Conservation (phyloP, 176 grass and related monocot species). For the Oryza australiensis region DNA sequence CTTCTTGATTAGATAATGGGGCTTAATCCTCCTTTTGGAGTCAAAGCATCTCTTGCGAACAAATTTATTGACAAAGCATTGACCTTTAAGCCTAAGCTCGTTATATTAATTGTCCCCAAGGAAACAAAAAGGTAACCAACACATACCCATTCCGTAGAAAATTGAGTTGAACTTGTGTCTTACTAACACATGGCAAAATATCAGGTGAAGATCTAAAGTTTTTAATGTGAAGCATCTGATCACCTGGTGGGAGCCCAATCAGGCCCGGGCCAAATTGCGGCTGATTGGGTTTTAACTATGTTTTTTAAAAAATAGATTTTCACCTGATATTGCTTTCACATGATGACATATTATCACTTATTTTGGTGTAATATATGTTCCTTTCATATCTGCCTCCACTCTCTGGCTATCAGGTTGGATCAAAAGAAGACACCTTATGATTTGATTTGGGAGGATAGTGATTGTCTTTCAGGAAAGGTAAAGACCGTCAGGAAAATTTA, state of each 20-base stretch:
- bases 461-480: constrained; percentile 85
- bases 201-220: too few relatives aligned
- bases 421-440: constrained; percentile 67
- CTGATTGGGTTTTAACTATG: too few relatives aligned
- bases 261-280: too few relatives aligned
- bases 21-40: constrained; percentile 96
- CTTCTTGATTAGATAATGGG: constrained; percentile 83
- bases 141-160: neutral
- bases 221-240: too few relatives aligned
- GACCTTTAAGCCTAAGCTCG: constrained; percentile 78
- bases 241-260: too few relatives aligned
- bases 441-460: constrained; percentile 84
- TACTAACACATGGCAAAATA: too few relatives aligned
- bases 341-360: neutral
- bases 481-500: neutral
- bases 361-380: neutral
- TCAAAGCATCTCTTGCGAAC: constrained; percentile 86
- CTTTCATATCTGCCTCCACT: neutral
- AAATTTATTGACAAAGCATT: constrained; percentile 96
- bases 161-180: constrained; percentile 8
- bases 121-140: constrained; percentile 76
- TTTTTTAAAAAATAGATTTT: too few relatives aligned
- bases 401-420: constrained; percentile 57
- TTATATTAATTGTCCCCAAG: constrained; percentile 94
- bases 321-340: neutral